Percentiles rank a stretch among this genome's conserved stretches.
Conservation (phyloP, 31 red algal genomes). For the Porphyra umbilicalis region DNA sequence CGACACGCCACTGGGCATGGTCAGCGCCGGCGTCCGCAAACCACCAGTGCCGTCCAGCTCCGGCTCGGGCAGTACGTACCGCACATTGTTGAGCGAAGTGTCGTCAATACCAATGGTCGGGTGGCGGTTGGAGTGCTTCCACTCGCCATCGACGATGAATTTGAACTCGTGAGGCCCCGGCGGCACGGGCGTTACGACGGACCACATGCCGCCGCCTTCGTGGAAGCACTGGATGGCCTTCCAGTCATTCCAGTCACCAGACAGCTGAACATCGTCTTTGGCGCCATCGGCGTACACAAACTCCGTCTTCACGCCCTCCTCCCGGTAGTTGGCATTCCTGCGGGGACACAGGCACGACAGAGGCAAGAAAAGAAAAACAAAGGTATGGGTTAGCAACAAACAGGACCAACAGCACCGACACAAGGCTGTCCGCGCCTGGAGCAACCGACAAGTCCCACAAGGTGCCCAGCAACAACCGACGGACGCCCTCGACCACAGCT, state of each 20-base stretch:
- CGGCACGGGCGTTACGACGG: constrained; percentile 85
- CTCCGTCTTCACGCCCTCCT: constrained; percentile 87
- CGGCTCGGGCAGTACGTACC: constrained; percentile 75
- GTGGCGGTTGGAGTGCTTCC: constrained; percentile 76
- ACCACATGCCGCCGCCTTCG: constrained; percentile 78
- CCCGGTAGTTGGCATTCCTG: constrained; percentile 26
- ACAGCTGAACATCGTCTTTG: constrained; percentile 86
- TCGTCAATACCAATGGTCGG: constrained; percentile 92
- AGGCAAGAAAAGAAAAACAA: background rate
- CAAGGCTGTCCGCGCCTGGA: background rate
- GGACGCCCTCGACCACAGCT: no score
- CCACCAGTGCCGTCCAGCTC: constrained; percentile 30
- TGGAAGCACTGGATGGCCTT: constrained; percentile 90
- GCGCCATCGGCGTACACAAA: constrained; percentile 91
- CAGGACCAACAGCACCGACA: background rate
- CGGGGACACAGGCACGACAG: background rate
- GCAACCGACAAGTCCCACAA: no score
- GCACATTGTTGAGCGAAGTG: constrained; percentile 78
- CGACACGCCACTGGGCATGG: background rate
- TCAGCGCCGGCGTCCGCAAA: background rate
- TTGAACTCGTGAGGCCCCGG: constrained; percentile 87
- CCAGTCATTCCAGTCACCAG: constrained; percentile 95
- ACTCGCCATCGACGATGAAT: constrained; percentile 85
- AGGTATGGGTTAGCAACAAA: background rate
- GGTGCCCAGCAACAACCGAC: no score